phyloP scores from a whole-genome alignment of 176 grass and related monocot genomes.

The Juncus inflexus region DNA sequence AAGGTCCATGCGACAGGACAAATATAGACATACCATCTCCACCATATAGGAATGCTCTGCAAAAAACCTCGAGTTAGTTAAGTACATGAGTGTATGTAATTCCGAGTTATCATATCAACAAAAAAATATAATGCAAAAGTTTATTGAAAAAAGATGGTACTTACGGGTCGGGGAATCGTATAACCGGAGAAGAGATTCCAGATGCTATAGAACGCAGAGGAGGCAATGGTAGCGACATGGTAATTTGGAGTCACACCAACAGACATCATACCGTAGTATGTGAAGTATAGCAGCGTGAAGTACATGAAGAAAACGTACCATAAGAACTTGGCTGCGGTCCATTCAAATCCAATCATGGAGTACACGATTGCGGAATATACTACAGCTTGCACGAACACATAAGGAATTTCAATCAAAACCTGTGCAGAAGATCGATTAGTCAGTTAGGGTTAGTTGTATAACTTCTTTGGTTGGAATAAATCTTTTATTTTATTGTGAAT shows the following conservation, averaged over 20 bases:
- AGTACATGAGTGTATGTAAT: too few species aligned
- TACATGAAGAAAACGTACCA: constrained; percentile 47
- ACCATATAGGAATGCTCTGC: constrained; percentile 80
- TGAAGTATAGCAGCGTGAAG: constrained; percentile 48
- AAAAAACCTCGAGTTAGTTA: constrained; percentile 2
- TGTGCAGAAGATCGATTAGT: constrained; percentile 8
- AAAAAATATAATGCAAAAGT: neutral
- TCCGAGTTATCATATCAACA: constrained; percentile 1
- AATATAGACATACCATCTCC: constrained; percentile 81
- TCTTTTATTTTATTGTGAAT: neutral
- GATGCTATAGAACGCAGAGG: constrained; percentile 24
- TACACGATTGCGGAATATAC: constrained; percentile 35
- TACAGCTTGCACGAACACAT: constrained; percentile 24
- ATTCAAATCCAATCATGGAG: constrained; percentile 39
- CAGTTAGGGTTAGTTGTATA: neutral
- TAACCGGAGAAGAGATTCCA: constrained; percentile 49
- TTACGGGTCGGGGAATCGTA: constrained; percentile 34
- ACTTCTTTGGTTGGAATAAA: neutral
- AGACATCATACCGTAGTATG: constrained; percentile 45
- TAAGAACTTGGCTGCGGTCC: constrained; percentile 35
- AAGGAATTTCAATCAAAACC: constrained; percentile 38
- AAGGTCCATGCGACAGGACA: constrained; percentile 67
- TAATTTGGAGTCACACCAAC: constrained; percentile 41
- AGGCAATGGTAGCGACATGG: constrained; percentile 20
- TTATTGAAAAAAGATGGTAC: neutral